Percentiles rank a stretch among this genome's conserved stretches.
These are phyloP conservation scores for Sporopachydermia lactativora DNA, from an alignment of 805 yeast species.

Conservation along the genomic window DNA sequence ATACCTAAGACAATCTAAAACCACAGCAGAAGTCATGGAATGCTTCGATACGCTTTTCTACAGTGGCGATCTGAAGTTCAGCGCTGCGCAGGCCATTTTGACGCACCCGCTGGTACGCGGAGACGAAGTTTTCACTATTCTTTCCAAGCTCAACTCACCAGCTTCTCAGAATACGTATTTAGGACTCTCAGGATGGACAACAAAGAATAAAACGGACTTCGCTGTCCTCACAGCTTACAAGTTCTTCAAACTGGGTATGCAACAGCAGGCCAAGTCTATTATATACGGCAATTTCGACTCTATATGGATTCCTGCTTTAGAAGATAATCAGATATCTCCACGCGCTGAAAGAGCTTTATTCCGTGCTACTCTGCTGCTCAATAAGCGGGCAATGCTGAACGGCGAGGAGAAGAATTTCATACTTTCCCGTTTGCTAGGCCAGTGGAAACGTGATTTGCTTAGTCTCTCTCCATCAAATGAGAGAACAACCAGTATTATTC, in stretches of 20 bases:
- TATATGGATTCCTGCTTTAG: background rate
- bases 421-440: background rate
- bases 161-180: background rate
- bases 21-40: background rate
- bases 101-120: background rate
- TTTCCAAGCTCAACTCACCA: background rate
- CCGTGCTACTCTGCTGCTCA: background rate
- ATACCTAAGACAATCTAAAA: background rate
- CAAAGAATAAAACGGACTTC: background rate
- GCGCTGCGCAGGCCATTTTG: background rate
- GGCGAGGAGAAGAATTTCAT: background rate
- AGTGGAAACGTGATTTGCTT: background rate
- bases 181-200: background rate
- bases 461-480: background rate
- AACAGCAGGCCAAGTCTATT: background rate
- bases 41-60: background rate
- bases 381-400: background rate
- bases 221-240: background rate
- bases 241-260: background rate
- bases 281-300: background rate
- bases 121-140: background rate
- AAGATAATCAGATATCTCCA: background rate
- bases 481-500: background rate
- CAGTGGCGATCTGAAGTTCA: background rate
- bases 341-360: background rate